These are phyloP conservation scores for Artemisia tridentata DNA, from an alignment of 129 eudicot genomes.

Conservation along the genomic window DNA sequence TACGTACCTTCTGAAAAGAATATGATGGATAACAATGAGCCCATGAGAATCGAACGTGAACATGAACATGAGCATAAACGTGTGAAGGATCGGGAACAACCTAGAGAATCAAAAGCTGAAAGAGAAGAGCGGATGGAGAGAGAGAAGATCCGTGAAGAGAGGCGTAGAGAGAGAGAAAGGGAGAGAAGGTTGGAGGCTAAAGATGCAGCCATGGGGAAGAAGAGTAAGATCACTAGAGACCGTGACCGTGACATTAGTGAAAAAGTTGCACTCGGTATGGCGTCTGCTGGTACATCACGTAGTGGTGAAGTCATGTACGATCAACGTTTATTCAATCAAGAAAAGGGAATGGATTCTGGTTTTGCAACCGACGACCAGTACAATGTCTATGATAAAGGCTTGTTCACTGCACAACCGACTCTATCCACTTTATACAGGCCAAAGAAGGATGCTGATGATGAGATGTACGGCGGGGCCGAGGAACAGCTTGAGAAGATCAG, in stretches of 20 bases:
- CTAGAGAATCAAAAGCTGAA: conserved; percentile 68
- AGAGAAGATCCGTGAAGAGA: conserved; percentile 84
- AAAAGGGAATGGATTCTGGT: too few relatives aligned
- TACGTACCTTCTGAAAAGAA: conserved; percentile 44
- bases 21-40: conserved; percentile 42
- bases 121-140: conserved; percentile 63
- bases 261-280: conserved; percentile 94
- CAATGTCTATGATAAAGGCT: background rate
- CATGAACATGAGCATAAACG: conserved; percentile 16
- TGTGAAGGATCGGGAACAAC: conserved; percentile 39
- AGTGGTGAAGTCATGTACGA: conserved; percentile 91
- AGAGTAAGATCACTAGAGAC: conserved; percentile 87
- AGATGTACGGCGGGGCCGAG: conserved; percentile 82
- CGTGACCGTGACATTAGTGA: conserved; percentile 90
- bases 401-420: conserved; percentile 69
- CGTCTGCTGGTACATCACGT: conserved; percentile 54
- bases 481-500: conserved; percentile 80
- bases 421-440: conserved; percentile 74
- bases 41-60: conserved; percentile 1
- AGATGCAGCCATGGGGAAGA: conserved; percentile 91
- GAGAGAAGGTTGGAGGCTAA: conserved; percentile 87
- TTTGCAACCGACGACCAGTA: too few relatives aligned
- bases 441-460: conserved; percentile 73
- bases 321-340: conserved; percentile 74
- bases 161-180: conserved; percentile 80